Conservation (phyloP, 2,329 filamentous ascomycete species). For the Akanthomyces uredinophilus region DNA sequence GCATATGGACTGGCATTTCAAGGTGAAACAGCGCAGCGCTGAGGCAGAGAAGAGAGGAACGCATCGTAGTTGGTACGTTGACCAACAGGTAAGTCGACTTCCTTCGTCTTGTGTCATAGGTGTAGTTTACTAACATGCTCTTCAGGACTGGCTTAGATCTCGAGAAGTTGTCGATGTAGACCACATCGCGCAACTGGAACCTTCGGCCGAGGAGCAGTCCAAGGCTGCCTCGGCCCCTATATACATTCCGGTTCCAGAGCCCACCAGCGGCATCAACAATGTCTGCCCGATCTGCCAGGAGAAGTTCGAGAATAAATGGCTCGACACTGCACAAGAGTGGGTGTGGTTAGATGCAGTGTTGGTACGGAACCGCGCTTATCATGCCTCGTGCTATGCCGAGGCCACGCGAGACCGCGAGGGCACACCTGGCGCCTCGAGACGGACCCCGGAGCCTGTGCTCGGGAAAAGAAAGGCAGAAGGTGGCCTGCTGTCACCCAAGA, state of each 20-base stretch:
- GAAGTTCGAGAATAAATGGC: conserved; percentile 86
- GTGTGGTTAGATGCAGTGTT: conserved; percentile 89
- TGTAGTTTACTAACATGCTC: conserved; percentile 23
- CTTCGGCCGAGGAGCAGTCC: conserved; percentile 33
- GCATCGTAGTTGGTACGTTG: conserved; percentile 91
- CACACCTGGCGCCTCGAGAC: conserved; percentile 34
- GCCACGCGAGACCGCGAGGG: conserved; percentile 60
- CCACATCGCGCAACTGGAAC: conserved; percentile 31
- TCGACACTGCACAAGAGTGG: conserved; percentile 90
- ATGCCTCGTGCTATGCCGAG: conserved; percentile 84
- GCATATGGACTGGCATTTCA: conserved; percentile 98
- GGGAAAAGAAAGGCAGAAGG: conserved; percentile 74
- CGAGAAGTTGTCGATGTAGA: conserved; percentile 71
- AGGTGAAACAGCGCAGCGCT: conserved; percentile 80
- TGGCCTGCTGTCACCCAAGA: conserved; percentile 34
- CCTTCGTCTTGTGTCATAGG: neutral
- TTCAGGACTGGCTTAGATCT: conserved; percentile 82
- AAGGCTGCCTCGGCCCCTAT: conserved; percentile 52
- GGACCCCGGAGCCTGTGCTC: conserved; percentile 60
- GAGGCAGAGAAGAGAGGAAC: conserved; percentile 82
- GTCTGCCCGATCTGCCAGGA: conserved; percentile 94
- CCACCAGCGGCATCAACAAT: conserved; percentile 66
- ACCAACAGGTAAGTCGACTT: conserved; percentile 62
- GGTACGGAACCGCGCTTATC: conserved; percentile 75
- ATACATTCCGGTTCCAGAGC: conserved; percentile 80